Evolutionary conservation across 495 filamentous ascomycete genomes (phyloP), one percentile per base, ranked within the genome.

Genomic region (Podospora didyma): DNA sequence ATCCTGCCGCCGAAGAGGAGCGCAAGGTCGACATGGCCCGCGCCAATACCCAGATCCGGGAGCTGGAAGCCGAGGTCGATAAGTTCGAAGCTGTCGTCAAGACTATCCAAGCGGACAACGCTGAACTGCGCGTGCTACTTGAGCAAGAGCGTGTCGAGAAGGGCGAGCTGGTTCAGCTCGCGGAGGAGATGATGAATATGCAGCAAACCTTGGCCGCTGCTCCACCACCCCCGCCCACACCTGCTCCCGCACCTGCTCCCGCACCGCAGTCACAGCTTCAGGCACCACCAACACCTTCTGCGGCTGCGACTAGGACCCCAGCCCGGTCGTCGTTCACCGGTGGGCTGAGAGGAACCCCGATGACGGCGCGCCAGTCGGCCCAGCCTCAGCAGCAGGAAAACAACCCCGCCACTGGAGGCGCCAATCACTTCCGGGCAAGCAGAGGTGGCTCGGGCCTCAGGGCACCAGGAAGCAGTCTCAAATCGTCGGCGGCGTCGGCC

Each of bases 101-200:
- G 17, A 81, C 80, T 22, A 71, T 94, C 31, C 83, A 85, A 64
- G 69, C 74, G 0, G 84, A 90, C 50, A 86, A 89, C 53, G 79
- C 79, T 7, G 78, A 82, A 12, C 74, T 96, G 6, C 74, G 84
- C 20, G 64, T 72, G 20, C 78, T 90, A 26, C 72, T 91, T 17
- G 85, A 94, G 66, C 76, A 81, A 28, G 95, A 97, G 71, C 80
- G 93, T 2, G 79, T 88, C 20, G 94, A 98, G 73, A 98, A 96
- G 72, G 91, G 91, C 35, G 92, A 96, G 62, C 77, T 98, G 45
- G 92, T 98, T n/a, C 82, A 84, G 46, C 86, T 91, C 0, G 92
- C 94, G 1, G 94, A 97, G 65, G 92, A 97, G 71, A 82, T 97
- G 86, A 88, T 85, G 86, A 62, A 73, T 16, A 79, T 86, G 70